phyloP scores from a whole-genome alignment of 106 monocot species.

The Apostasia shenzhenica region DNA sequence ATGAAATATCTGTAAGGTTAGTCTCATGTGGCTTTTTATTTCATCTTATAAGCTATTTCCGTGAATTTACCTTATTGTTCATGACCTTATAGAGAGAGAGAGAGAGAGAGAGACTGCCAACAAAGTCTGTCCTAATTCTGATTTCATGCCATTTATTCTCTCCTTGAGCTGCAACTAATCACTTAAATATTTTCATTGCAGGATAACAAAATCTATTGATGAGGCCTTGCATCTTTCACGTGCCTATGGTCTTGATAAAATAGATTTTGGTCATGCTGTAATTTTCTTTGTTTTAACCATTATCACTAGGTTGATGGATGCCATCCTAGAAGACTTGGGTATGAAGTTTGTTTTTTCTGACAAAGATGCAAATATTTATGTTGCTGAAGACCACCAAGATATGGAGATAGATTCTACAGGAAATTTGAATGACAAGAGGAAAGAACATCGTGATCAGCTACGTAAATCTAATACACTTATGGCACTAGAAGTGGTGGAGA shows the following conservation, averaged over 20 bases:
- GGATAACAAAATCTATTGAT: slow-evolving; percentile 72
- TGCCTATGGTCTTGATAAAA: slow-evolving; percentile 38
- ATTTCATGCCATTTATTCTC: not conserved
- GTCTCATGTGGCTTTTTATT: no score
- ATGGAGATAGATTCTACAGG: slow-evolving; percentile 45
- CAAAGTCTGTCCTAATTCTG: no score
- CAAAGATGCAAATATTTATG: slow-evolving; percentile 12
- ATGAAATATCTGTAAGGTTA: no score
- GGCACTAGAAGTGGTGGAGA: slow-evolving; percentile 54
- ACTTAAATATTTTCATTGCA: slow-evolving; percentile 15
- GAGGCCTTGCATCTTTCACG: slow-evolving; percentile 60
- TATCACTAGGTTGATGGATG: slow-evolving; percentile 53
- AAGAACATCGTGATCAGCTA: slow-evolving; percentile 42
- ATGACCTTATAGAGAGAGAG: no score
- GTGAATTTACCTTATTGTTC: not conserved
- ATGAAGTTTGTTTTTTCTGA: slow-evolving; percentile 30
- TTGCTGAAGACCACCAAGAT: slow-evolving; percentile 9
- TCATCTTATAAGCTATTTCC: not conserved
- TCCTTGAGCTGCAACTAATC: not conserved
- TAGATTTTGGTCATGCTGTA: slow-evolving; percentile 51
- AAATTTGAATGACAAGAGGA: slow-evolving; percentile 26
- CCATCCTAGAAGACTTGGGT: slow-evolving; percentile 66
- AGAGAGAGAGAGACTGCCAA: no score
- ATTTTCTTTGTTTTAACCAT: slow-evolving; percentile 57
- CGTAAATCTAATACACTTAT: slow-evolving; percentile 39